Conservation (phyloP, 1,139 yeast species). For the Blastobotrys capitulatus region DNA sequence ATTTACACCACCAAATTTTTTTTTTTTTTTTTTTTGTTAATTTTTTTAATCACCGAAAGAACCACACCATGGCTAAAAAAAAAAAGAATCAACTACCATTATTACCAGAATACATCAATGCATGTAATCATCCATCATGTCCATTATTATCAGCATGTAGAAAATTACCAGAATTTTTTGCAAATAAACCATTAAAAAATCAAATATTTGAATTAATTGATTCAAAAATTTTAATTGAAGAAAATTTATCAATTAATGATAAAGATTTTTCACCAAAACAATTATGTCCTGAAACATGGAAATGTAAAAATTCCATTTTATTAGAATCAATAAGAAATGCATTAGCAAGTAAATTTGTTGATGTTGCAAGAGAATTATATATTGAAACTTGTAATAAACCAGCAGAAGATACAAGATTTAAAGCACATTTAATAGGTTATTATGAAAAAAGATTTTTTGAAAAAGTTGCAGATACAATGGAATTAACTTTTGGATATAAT, state of each 20-base stretch:
- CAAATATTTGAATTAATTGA: background rate
- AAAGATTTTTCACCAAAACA: background rate
- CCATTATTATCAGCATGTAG: background rate
- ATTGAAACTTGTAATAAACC: background rate
- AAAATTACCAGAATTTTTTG: background rate
- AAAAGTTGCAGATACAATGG: background rate
- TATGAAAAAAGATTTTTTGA: background rate
- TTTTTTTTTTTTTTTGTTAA: no score
- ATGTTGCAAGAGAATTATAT: background rate
- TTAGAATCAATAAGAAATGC: background rate
- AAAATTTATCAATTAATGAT: background rate
- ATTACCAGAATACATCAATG: no score
- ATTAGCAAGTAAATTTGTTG: background rate
- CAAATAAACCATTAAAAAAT: background rate
- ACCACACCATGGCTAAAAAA: no score
- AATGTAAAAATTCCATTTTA: background rate
- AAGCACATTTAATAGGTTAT: background rate
- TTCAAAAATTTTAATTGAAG: background rate
- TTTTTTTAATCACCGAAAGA: no score
- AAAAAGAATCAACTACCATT: no score
- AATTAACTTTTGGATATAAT: background rate
- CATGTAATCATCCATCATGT: no score
- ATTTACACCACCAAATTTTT: no score
- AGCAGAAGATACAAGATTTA: background rate
- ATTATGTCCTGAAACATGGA: background rate